Base-by-base conservation (phyloP, 257 asterid genomes). In the Capsicum pubescens region DNA sequence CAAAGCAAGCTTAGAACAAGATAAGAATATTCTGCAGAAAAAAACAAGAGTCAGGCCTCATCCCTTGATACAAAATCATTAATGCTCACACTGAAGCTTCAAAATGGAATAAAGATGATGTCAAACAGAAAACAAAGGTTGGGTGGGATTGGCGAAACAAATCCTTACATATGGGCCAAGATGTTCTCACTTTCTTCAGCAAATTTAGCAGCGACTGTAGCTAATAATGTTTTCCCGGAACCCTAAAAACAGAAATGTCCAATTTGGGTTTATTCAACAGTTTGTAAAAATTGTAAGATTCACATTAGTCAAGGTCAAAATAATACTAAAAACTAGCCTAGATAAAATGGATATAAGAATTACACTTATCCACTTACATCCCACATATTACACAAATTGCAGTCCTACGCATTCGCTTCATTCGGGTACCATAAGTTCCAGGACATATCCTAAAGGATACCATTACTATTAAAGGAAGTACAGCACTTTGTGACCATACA, bases 191-290 rank as follows among this genome's bases (percentile, higher is more conserved):
- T 89, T 84, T 87, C 92, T 93, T 93, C 97, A 83, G 93, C 83
- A 83, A 90, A 90, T 84, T 91, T 92, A 74, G 98, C 98, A 85
- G 94, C 93, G 66, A 86, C 91, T 84, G 85, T 89, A 81, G 99
- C 97, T 87, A 94, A 84, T 87, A 91, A 87, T 85, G 99, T 91
- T 90, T 95, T 97, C 82, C 99, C 99, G 63, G 95, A 96, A 87
- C 99, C 99, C 90, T 82, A 68, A 54, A 82, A 55, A 32, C 89
- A 69, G 81, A 87, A 48, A 56, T 48, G 48, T 68, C 63, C 35
- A 82, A 77, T 61, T 63, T 8, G 81, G 63, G 81, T 54, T 77
- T 64, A 77, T 13, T 77, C 46, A 77, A 50, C 64, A 52, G 48
- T 77, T 26, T 77, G 61, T 55, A 26, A 76, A 52, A 54, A 54